Conservation (phyloP, 371 early-diverging fungal species). For the Choanephora cucurbitarum region DNA sequence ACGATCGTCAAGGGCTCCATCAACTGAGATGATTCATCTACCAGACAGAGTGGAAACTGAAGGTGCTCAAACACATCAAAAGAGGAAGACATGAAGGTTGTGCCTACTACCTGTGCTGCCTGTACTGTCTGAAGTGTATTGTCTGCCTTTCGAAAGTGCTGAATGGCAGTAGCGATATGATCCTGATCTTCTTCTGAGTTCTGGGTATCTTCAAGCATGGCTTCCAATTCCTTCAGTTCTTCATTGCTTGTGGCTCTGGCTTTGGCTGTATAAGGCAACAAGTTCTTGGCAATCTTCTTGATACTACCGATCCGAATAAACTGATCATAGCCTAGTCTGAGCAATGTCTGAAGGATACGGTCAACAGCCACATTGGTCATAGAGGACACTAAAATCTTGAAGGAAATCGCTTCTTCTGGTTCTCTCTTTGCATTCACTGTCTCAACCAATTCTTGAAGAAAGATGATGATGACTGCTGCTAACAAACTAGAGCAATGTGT, state of each 20-base stretch:
- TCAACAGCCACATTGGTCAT: slow-evolving; percentile 92
- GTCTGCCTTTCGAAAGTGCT: slow-evolving; percentile 61
- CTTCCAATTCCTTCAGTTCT: slow-evolving; percentile 73
- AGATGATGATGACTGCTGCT: slow-evolving; percentile 76
- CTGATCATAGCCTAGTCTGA: slow-evolving; percentile 72
- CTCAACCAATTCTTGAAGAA: slow-evolving; percentile 62
- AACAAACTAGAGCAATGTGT: too few species aligned
- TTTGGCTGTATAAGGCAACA: slow-evolving; percentile 71
- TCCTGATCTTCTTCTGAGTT: slow-evolving; percentile 57
- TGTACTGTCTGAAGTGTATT: slow-evolving; percentile 45
- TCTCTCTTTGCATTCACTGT: slow-evolving; percentile 37
- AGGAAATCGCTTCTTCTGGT: slow-evolving; percentile 41
- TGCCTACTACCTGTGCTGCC: slow-evolving; percentile 66
- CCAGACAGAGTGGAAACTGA: slow-evolving; percentile 71
- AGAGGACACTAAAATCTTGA: slow-evolving; percentile 63
- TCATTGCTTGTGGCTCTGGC: slow-evolving; percentile 52
- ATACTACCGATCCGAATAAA: slow-evolving; percentile 87
- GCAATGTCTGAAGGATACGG: slow-evolving; percentile 69
- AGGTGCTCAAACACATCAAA: slow-evolving; percentile 68
- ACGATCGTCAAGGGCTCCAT: slow-evolving; percentile 89
- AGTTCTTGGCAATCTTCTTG: slow-evolving; percentile 73
- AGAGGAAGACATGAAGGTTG: slow-evolving; percentile 78
- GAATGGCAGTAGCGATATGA: slow-evolving; percentile 64
- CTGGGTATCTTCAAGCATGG: slow-evolving; percentile 65
- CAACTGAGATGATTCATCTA: slow-evolving; percentile 90